Base-by-base conservation (phyloP, 2,329 filamentous ascomycete genomes). In the Tolypocladium ophioglossoides region DNA sequence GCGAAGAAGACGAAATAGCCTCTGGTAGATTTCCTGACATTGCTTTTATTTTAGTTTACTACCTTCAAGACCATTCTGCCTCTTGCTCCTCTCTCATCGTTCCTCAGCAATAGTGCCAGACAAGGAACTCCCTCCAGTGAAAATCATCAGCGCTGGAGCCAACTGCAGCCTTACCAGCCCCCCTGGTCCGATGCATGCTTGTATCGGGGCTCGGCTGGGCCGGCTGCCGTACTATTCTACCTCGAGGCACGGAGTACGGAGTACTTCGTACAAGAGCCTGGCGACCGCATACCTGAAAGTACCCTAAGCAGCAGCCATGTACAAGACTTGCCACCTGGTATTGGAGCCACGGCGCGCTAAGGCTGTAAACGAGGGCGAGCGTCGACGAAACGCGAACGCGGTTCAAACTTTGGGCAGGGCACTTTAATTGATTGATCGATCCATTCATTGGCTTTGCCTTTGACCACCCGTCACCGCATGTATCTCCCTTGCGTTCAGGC, bases 321-420 rank as follows among this genome's bases (percentile, higher is more conserved):
- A n/a, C 16, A 4, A 10, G 20, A 41, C 20, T 10, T 18, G 27
- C 6, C 27, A 20, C 18, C 6, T 11, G 7, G 27, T 24, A n/a
- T 9, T n/a, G 49, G 49, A 30, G 35, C 22, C 9, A 2, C 8
- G 4, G 20, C 22, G 24, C 49, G 49, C 49, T 51, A 51, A 51
- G 53, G 30, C 50, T 30, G 49, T 51, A 53, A 56, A 56, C 55
- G 52, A 55, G 56, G 52, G 44, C 41, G 27, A 48, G 27, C 18
- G 27, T 48, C 49, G 32, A 46, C 58, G 54, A 56, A 60, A 67
- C 65, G 65, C 65, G 65, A 65, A 67, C 65, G 65, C 65, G 65
- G 58, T 64, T 61, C 58, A 54, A 65, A 61, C 55, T 57, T 60
- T 64, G 49, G 49, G 64, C 60, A 62, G 56, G 59, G 56, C 57